Base-by-base conservation (phyloP, 139 green algal genomes). In the Yamagishiella unicocca region DNA sequence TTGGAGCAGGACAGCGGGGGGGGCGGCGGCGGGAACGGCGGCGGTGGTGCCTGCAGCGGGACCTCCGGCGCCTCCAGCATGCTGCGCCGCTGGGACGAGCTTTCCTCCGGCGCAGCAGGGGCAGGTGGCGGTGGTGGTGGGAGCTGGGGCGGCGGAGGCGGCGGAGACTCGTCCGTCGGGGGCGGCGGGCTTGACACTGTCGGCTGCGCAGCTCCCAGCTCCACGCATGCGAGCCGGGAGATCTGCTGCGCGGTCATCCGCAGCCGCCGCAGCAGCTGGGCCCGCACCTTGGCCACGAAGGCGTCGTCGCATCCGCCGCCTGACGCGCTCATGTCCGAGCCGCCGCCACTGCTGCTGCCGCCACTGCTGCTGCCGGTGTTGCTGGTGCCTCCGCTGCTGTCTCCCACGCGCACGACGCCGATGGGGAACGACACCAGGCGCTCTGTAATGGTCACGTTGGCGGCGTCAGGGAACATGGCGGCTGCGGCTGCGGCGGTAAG, bases 391-490 rank as follows among this genome's bases (percentile, higher is more conserved):
- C n/a, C n/a, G n/a, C n/a, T n/a, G 50, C 31, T 50, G 54, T 5
- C 25, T 21, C 54, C 27, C 19, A 72, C 7, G 4, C 35, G 54
- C 25, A 71, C 76, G 45, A 83, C 35, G 27, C 54, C 54, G 31
- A 83, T 6, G 7, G 76, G 76, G 76, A 83, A 83, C 35, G 35
- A 12, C 25, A 83, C 54, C 9, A 45, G 31, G 9, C 45, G 76
- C 6, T 83, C 35, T 19, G 53, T 54, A 7, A 83, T 37, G 37
- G 76, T 71, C 21, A 72, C 76, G 54, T 55, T 72, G 76, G 76
- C 54, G 35, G 76, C 76, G 55, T 72, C 76, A 0, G 76, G 76
- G 54, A 83, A 83, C 1, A 83, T 53, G 24, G 53, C 35, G 45
- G 31, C 37, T 33, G 37, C 31, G 66, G 29, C 31, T 33, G 66